Evolutionary conservation across 768 basidiomycete species (phyloP), one percentile per base, ranked within the genome.

Genomic region (Agrocybe pediades): DNA sequence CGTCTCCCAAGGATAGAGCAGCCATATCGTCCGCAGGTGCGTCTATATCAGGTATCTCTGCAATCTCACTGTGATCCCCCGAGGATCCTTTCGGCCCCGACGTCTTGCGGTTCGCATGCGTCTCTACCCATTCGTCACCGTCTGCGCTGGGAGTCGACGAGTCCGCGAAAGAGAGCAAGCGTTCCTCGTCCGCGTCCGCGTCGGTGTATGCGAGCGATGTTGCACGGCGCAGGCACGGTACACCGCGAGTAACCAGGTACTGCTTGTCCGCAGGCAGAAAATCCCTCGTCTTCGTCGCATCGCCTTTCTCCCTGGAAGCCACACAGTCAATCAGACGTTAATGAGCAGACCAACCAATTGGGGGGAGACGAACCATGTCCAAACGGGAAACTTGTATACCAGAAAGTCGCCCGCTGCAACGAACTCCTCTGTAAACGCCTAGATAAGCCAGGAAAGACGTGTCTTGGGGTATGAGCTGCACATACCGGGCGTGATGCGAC

Each of bases 361-460:
- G 43, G 25, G 23, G 29, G 26, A 41, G 21, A 46, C 49, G 68
- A 89, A 92, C 97, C 97, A 99, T 65, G 85, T 79, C 97, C 97
- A 99, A 21, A 97, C 94, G 9, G 93, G 92, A 72, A 99, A 99
- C 77, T 99, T 99, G 84, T 98, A 98, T 6, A 87, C 80, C 54
- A 99, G 76, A 73, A 98, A 98, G 71, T 99, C 97, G 49, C 97
- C 97, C 7, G 97, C 97, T 15, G 92, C 94, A 24, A 98, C 93
- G 65, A 97, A 98, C 72, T 98, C 97, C 84, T 99, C 96, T 91
- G 53, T 41, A 36, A 9, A 17, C 47, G 44, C 5, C 17, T 21
- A 46, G 56, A 64, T 54, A 57, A 55, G 47, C 57, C 53, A 48
- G 51, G 48, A 49, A 8, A 13, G 25, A 62, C 62, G 59, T 58